A percentile compares a stretch with the other conserved stretches of the same genome.
These are phyloP conservation scores for Plantago elongata DNA, from an alignment of 257 asterid genomes.

Conservation along the genomic window DNA sequence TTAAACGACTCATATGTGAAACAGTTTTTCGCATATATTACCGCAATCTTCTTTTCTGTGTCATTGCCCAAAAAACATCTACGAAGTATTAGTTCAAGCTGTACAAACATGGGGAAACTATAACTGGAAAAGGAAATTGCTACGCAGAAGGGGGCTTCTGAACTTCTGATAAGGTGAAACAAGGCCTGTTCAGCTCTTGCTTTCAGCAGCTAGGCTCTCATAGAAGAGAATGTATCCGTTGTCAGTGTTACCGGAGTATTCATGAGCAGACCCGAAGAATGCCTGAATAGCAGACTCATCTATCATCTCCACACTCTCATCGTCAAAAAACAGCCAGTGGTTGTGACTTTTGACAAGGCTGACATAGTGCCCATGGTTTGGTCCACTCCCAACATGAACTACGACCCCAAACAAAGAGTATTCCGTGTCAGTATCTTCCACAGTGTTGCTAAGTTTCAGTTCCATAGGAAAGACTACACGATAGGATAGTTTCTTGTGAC, in stretches of 20 bases:
- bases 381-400: constrained; percentile 78
- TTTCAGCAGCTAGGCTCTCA: constrained; percentile 36
- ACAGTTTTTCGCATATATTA: no score
- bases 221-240: constrained; percentile 76
- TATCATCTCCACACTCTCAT: constrained; percentile 75
- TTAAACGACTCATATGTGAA: no score
- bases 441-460: constrained; percentile 57
- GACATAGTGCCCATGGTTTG: constrained; percentile 77
- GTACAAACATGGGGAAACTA: no score
- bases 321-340: constrained; percentile 79
- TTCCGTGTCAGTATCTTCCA: constrained; percentile 55
- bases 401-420: constrained; percentile 74
- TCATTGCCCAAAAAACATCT: no score
- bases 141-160: no score
- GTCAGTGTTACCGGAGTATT: constrained; percentile 65
- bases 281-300: constrained; percentile 76
- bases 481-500: constrained; percentile 63
- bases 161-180: constrained; percentile 7
- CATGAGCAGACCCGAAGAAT: constrained; percentile 78
- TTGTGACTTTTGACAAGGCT: constrained; percentile 76
- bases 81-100: no score
- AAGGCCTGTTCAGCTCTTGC: constrained; percentile 26
- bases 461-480: constrained; percentile 77
- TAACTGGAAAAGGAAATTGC: no score
- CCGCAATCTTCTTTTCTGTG: no score